Percentiles rank a stretch among this genome's conserved stretches.
Evolutionary conservation across 2,329 filamentous ascomycete genomes (phyloP).

Genomic region (Periconia digitata): DNA sequence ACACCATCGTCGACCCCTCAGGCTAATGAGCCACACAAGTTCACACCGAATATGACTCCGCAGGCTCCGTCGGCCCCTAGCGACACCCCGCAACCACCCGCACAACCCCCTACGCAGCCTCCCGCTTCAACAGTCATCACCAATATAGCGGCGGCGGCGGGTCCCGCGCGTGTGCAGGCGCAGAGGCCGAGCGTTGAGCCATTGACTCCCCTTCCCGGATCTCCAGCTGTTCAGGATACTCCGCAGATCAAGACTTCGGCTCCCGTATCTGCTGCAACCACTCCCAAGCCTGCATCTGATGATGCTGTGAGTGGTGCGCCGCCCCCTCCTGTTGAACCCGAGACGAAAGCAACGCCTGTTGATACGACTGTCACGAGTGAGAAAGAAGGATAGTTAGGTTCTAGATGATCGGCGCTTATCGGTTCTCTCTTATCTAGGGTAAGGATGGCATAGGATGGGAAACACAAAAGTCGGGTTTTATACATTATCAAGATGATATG

Average conservation of each 20-base stretch:
- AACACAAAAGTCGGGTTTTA: too few relatives aligned
- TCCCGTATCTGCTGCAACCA: conserved; percentile 13
- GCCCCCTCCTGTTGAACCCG: too few relatives aligned
- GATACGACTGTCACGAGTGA: too few relatives aligned
- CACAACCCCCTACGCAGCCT: too few relatives aligned
- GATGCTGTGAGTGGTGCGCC: conserved; percentile 12
- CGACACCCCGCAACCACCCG: conserved; percentile 8
- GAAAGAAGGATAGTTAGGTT: too few relatives aligned
- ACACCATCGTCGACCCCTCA: conserved; percentile 6
- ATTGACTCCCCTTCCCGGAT: conserved; percentile 38
- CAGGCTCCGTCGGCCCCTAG: conserved; percentile 9
- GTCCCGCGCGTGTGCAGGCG: conserved; percentile 15
- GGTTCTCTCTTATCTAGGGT: too few relatives aligned
- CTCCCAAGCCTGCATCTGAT: conserved; percentile 5
- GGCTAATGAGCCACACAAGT: conserved; percentile 26
- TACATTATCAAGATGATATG: too few relatives aligned
- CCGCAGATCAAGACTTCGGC: conserved; percentile 19
- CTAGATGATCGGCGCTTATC: too few relatives aligned
- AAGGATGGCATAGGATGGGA: too few relatives aligned
- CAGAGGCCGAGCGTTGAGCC: conserved; percentile 40
- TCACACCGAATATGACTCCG: conserved; percentile 30
- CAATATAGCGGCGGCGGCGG: conserved; percentile 5
- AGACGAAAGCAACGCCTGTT: too few relatives aligned
- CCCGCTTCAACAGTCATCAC: neutral
- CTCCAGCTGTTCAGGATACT: conserved; percentile 31